phyloP scores from a whole-genome alignment of 2,329 filamentous ascomycete genomes.

The Aspergillus sp. region DNA sequence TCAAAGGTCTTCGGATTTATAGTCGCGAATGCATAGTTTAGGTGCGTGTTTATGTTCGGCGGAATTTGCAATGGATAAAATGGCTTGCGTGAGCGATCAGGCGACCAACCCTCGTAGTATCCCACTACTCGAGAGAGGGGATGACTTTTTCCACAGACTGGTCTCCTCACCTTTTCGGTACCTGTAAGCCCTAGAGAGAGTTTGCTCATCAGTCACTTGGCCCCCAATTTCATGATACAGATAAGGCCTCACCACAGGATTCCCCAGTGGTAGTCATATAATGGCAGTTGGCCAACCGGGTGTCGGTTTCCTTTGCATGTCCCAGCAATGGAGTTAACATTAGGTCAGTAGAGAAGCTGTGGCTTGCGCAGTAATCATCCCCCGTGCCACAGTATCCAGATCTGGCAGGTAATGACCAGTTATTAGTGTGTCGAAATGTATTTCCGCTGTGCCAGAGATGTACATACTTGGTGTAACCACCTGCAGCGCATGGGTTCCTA shows the following conservation, averaged over 20 bases:
- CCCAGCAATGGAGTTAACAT: neutral
- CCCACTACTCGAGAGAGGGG: constrained; percentile 21
- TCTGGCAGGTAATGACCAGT: neutral
- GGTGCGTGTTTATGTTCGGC: constrained; percentile 8
- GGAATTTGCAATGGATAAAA: constrained; percentile 15
- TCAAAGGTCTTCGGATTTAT: constrained; percentile 10
- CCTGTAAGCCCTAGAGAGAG: neutral
- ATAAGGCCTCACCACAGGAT: constrained; percentile 8
- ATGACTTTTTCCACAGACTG: neutral
- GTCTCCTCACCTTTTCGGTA: constrained; percentile 2
- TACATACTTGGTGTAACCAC: neutral
- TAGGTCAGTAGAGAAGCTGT: neutral
- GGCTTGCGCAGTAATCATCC: neutral
- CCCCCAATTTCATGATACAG: too few species aligned
- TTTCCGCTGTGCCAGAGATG: neutral
- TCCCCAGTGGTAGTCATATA: constrained; percentile 2
- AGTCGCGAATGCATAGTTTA: constrained; percentile 12
- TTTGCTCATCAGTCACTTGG: neutral
- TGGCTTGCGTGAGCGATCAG: constrained; percentile 17
- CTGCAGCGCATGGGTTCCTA: neutral
- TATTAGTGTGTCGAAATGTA: neutral
- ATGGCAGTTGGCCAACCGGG: neutral
- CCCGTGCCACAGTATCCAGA: neutral
- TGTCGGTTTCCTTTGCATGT: neutral
- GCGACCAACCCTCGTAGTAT: constrained; percentile 36